phyloP scores from a whole-genome alignment of 495 filamentous ascomycete genomes.

The Xylaria acuta region DNA sequence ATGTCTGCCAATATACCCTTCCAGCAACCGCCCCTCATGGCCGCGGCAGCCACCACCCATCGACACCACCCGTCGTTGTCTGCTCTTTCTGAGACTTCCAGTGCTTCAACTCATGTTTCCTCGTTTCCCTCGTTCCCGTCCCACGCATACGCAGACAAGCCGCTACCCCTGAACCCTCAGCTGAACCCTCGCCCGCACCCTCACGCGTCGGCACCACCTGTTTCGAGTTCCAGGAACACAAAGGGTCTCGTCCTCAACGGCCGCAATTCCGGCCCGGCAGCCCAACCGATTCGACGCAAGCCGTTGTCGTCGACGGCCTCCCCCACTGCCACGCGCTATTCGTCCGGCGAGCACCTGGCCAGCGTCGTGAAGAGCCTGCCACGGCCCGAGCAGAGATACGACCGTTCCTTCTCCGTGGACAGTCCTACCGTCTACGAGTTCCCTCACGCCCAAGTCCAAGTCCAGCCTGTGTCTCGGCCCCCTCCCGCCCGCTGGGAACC shows the following conservation, averaged over 20 bases:
- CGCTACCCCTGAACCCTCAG: constrained; percentile 29
- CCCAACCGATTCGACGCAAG: constrained; percentile 56
- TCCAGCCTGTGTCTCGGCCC: constrained; percentile 19
- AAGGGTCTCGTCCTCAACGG: constrained; percentile 36
- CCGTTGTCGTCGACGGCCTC: constrained; percentile 61
- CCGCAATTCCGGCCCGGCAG: constrained; percentile 25
- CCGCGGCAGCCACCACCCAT: constrained; percentile 12
- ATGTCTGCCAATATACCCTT: constrained; percentile 18
- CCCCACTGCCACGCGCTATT: constrained; percentile 55
- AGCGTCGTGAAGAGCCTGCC: constrained; percentile 40
- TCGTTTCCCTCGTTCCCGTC: constrained; percentile 30
- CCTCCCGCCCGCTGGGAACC: constrained; percentile 29
- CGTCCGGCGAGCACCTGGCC: constrained; percentile 51
- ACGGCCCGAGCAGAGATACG: constrained; percentile 54
- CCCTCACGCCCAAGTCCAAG: constrained; percentile 35
- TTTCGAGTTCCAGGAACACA: constrained; percentile 35
- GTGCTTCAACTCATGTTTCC: constrained; percentile 39
- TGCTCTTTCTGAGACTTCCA: constrained; percentile 40
- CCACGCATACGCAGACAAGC: constrained; percentile 30
- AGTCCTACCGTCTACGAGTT: constrained; percentile 65
- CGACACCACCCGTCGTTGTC: constrained; percentile 36
- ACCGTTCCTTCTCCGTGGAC: constrained; percentile 58
- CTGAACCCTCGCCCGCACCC: not conserved
- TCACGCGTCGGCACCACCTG: constrained; percentile 25
- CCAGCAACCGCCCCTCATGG: constrained; percentile 19